Evolutionary conservation across 192 early-diverging fungal species (phyloP).

Genomic region (Podochytrium sp.): DNA sequence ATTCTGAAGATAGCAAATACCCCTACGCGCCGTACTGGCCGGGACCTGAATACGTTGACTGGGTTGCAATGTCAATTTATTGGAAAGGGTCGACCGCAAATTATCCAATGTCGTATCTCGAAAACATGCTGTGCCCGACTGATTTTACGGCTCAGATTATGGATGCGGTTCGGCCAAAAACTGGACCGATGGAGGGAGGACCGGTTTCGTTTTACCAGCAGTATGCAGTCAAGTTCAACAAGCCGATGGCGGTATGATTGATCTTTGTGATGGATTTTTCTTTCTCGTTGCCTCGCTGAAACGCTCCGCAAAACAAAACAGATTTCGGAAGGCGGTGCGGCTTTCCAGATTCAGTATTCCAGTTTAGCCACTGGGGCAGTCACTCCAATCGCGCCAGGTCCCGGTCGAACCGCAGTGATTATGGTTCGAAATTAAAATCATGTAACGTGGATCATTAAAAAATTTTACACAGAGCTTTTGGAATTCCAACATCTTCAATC

Average conservation of each 20-base stretch:
- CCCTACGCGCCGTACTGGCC: slow-evolving; percentile 29
- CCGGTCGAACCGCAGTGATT: background rate
- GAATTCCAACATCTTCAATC: background rate
- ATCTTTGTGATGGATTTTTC: too few species aligned
- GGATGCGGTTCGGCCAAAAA: slow-evolving; percentile 2
- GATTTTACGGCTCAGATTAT: slow-evolving; percentile 14
- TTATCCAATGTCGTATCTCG: background rate
- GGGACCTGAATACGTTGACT: slow-evolving; percentile 21
- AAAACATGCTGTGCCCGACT: background rate
- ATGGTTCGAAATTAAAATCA: background rate
- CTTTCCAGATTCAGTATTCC: background rate
- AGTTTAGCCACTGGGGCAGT: background rate
- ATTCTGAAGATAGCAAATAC: background rate
- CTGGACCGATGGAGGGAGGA: too few species aligned
- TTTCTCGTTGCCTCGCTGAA: background rate
- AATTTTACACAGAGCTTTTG: background rate
- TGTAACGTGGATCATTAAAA: background rate
- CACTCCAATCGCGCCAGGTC: background rate
- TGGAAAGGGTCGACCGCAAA: slow-evolving; percentile 8
- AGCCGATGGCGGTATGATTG: background rate
- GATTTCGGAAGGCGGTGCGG: background rate
- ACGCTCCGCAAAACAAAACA: background rate
- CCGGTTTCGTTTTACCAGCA: background rate
- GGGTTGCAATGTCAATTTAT: slow-evolving; percentile 18
- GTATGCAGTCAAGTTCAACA: background rate